Evolutionary conservation across 345 rosid species (phyloP).

Genomic region (Populus ilicifolia): DNA sequence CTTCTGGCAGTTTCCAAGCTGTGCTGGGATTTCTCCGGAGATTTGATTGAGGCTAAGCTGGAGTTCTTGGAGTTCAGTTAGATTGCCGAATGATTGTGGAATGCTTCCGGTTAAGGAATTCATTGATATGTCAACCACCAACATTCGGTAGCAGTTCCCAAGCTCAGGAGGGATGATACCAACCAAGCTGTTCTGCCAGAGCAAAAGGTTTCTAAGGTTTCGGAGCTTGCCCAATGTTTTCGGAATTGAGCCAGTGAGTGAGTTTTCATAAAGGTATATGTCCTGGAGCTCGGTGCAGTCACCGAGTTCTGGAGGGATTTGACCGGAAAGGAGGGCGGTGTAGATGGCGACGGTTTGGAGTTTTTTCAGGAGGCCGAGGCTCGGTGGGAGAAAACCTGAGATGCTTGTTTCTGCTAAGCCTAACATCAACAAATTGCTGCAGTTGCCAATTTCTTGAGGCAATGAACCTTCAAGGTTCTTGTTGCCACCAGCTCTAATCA

Average conservation of each 20-base stretch:
- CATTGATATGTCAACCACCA: constrained; percentile 62
- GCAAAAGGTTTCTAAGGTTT: constrained; percentile 51
- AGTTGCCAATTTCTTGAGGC: constrained; percentile 71
- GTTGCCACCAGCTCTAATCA: constrained; percentile 83
- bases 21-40: constrained; percentile 63
- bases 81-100: constrained; percentile 58
- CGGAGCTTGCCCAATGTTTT: constrained; percentile 45
- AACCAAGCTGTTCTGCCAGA: constrained; percentile 74
- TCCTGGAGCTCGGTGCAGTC: constrained; percentile 63
- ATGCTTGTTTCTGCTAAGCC: constrained; percentile 90
- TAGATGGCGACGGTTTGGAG: constrained; percentile 74
- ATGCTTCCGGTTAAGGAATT: constrained; percentile 72
- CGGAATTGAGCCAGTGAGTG: constrained; percentile 70
- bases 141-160: constrained; percentile 55
- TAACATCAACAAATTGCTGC: constrained; percentile 47
- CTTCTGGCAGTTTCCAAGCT: constrained; percentile 51
- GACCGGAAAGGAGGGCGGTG: constrained; percentile 67
- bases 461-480: constrained; percentile 66
- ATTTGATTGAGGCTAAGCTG: constrained; percentile 74
- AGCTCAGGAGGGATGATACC: constrained; percentile 70
- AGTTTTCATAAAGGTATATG: constrained; percentile 74
- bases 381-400: constrained; percentile 76
- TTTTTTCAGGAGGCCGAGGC: constrained; percentile 55
- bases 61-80: constrained; percentile 53
- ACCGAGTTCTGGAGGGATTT: constrained; percentile 71